Percentiles rank a stretch among this genome's conserved stretches.
Conservation (phyloP, 2,329 filamentous ascomycete species). For the Canariomyces notabilis region DNA sequence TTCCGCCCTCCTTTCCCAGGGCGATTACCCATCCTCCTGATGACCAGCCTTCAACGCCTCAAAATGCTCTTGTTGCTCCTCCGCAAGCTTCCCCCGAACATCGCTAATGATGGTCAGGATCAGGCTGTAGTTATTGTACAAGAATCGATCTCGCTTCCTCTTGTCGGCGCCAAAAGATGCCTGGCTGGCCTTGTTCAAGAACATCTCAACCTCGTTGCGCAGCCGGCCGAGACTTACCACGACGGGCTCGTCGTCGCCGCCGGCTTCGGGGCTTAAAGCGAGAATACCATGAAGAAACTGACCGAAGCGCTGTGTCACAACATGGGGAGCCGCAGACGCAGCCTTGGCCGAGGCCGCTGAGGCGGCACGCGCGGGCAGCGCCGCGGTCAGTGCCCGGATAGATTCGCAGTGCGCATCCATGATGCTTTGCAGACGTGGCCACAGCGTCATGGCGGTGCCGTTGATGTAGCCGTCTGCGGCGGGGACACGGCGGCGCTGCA, state of each 20-base stretch:
- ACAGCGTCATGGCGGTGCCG: constrained; percentile 89
- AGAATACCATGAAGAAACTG: constrained; percentile 86
- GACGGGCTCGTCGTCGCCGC: constrained; percentile 91
- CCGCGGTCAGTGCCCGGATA: constrained; percentile 58
- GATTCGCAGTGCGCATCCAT: constrained; percentile 93
- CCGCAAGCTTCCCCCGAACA: constrained; percentile 64
- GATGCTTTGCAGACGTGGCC: constrained; percentile 89
- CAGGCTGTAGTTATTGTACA: constrained; percentile 94
- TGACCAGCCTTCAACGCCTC: constrained; percentile 58
- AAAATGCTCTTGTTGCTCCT: constrained; percentile 72
- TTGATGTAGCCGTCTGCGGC: constrained; percentile 90
- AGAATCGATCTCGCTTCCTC: constrained; percentile 77
- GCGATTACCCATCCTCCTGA: constrained; percentile 40
- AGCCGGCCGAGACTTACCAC: constrained; percentile 73
- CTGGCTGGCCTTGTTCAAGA: constrained; percentile 72
- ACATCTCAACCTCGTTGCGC: constrained; percentile 75
- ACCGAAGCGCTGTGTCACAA: constrained; percentile 90
- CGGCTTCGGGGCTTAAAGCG: constrained; percentile 77
- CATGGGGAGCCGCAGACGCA: constrained; percentile 78
- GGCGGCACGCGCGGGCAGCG: constrained; percentile 42
- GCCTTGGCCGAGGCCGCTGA: constrained; percentile 45
- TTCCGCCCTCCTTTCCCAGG: neutral
- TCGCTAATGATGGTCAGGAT: constrained; percentile 89
- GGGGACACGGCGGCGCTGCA: constrained; percentile 86
- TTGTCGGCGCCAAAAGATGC: constrained; percentile 62